A percentile compares a stretch with the other conserved stretches of the same genome.
Conservation (phyloP, 2,329 filamentous ascomycete species). For the Helotiales sp. region DNA sequence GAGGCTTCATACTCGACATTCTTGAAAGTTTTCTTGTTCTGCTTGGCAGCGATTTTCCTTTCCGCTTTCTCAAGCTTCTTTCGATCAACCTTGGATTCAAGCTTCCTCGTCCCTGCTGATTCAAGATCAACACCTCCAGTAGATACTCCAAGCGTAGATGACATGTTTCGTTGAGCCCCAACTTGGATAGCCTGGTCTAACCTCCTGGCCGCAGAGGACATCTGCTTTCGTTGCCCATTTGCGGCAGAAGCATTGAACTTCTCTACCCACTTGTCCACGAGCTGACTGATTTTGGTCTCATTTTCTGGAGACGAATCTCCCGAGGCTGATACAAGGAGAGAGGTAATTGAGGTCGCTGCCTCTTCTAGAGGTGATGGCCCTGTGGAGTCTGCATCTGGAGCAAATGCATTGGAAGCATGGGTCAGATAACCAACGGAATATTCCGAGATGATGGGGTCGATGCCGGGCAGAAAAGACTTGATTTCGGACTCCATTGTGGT, state of each 20-base stretch:
- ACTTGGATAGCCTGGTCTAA: slow-evolving; percentile 96
- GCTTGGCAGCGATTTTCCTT: slow-evolving; percentile 95
- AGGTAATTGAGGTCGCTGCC: slow-evolving; percentile 81
- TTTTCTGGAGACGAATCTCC: slow-evolving; percentile 73
- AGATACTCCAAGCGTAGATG: slow-evolving; percentile 86
- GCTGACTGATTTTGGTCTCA: slow-evolving; percentile 74
- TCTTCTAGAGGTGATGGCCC: slow-evolving; percentile 78
- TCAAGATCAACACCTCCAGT: slow-evolving; percentile 87
- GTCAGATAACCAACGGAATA: slow-evolving; percentile 93
- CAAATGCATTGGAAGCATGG: slow-evolving; percentile 85
- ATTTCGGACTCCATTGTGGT: slow-evolving; percentile 80
- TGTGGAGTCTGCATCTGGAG: slow-evolving; percentile 69
- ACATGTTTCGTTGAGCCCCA: slow-evolving; percentile 91
- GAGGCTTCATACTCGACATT: slow-evolving; percentile 98
- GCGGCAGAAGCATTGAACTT: slow-evolving; percentile 71
- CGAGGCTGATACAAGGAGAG: slow-evolving; percentile 89
- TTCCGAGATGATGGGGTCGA: slow-evolving; percentile 86
- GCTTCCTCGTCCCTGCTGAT: slow-evolving; percentile 87
- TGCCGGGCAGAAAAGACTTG: slow-evolving; percentile 77
- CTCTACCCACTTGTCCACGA: slow-evolving; percentile 88
- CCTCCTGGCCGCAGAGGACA: slow-evolving; percentile 76
- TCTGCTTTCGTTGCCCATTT: slow-evolving; percentile 65
- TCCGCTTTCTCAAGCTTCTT: slow-evolving; percentile 99
- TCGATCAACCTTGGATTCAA: slow-evolving; percentile 94
- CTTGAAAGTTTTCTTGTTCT: slow-evolving; percentile 98